phyloP scores from a whole-genome alignment of 2,329 filamentous ascomycete genomes.

The Neonectria hederae region DNA sequence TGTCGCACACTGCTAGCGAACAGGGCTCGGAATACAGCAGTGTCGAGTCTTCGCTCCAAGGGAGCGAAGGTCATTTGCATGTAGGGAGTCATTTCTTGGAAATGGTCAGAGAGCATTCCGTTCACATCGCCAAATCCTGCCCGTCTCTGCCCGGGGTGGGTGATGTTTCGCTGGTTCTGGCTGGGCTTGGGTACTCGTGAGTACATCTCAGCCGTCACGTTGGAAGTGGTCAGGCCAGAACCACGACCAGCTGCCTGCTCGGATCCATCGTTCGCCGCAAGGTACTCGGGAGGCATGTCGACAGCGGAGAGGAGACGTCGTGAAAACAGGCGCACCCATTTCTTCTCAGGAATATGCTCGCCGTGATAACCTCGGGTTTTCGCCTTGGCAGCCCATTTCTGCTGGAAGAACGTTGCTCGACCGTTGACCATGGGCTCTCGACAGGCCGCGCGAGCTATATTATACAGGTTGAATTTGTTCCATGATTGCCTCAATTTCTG shows the following conservation, averaged over 20 bases:
- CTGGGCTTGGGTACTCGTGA: conserved; percentile 43
- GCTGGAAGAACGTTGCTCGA: conserved; percentile 86
- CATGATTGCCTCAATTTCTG: conserved; percentile 95
- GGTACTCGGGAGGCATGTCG: conserved; percentile 82
- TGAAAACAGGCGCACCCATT: conserved; percentile 94
- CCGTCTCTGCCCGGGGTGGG: conserved; percentile 37
- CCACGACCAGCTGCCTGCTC: conserved; percentile 86
- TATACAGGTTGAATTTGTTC: conserved; percentile 98
- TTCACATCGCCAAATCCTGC: conserved; percentile 47
- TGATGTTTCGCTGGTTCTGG: conserved; percentile 25
- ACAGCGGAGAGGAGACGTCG: conserved; percentile 83
- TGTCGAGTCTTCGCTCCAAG: conserved; percentile 88
- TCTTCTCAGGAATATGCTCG: conserved; percentile 90
- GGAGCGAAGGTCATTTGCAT: conserved; percentile 97
- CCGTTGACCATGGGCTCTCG: conserved; percentile 45
- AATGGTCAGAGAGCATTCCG: conserved; percentile 46
- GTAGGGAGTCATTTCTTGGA: conserved; percentile 74
- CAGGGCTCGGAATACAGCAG: conserved; percentile 91
- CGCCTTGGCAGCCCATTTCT: conserved; percentile 95
- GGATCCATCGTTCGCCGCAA: conserved; percentile 84
- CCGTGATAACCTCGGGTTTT: conserved; percentile 88
- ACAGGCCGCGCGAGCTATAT: conserved; percentile 64
- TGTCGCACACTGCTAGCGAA: conserved; percentile 95
- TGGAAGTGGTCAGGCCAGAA: conserved; percentile 65
- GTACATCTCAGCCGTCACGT: conserved; percentile 47